Conservation (phyloP, 192 early-diverging fungal genomes). For the Mortierella claussenii region DNA sequence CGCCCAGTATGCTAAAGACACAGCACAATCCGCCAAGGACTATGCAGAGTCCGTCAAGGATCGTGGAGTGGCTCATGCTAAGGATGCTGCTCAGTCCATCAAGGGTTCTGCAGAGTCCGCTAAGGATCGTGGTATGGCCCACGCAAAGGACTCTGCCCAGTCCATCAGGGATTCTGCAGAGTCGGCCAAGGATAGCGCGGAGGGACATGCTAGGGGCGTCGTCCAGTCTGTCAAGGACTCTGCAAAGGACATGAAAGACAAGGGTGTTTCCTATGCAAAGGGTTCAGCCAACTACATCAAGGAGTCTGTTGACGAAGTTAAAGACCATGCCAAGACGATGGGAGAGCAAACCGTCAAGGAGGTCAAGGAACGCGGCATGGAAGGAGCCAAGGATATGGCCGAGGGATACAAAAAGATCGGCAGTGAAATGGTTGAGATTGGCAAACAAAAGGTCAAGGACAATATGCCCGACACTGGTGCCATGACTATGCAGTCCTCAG, state of each 20-base stretch:
- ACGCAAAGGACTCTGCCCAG: not conserved
- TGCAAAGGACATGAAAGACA: not conserved
- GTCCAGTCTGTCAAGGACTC: not conserved
- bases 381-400: constrained; percentile 2
- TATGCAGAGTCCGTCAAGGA: not conserved
- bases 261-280: not conserved
- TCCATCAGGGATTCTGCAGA: not conserved
- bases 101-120: not conserved
- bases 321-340: not conserved
- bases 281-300: not conserved
- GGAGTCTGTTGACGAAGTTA: not conserved
- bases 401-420: not conserved
- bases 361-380: constrained; percentile 8
- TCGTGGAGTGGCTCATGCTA: not conserved
- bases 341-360: constrained; percentile 9
- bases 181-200: not conserved
- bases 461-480: not conserved
- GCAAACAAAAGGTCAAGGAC: constrained; percentile 3
- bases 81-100: not conserved
- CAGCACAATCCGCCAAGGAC: constrained; percentile 1
- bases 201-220: not conserved
- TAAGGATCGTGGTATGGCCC: not conserved
- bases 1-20: not conserved
- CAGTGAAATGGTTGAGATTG: not conserved
- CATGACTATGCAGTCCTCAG: not conserved